Base-by-base conservation (phyloP, 345 rosid genomes). In the Melaleuca quinquenervia region DNA sequence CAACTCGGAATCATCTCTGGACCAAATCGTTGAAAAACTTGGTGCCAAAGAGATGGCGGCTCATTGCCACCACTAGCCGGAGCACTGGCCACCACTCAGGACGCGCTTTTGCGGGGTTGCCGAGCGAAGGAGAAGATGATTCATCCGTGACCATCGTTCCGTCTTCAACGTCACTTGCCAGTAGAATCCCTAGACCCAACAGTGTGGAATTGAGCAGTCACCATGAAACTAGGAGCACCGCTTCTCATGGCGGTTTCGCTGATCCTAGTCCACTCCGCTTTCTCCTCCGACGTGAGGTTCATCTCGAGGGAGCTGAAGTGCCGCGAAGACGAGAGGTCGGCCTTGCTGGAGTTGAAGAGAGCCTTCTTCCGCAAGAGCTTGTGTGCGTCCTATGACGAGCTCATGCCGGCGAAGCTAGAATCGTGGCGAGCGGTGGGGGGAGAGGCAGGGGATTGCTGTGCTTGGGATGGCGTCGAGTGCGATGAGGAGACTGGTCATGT, bases 401-500 rank as follows among this genome's bases (percentile, higher is more conserved):
- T 15, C 22, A 18, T 62, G 75, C 8, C 75, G 11, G 10, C 2
- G 21, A 53, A 53, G 24, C 18, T 24, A 3, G 83, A 75, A 32
- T 78, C 86, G 1, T 85, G 86, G 86, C 44, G 62, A 52, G 56
- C 22, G 26, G 74, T 1, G 2, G 74, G 44, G 55, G 84, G 60
- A 55, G 74, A 55, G 27, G 21, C 13, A 1, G 58, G 58, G 27
- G 74, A 78, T 29, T 85, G 76, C 53, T 75, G 87, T 32, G 49
- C 53, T 53, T 85, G 84, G 87, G 87, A 80, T 48, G 87, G 87
- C 0, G 58, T 86, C 16, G 29, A 86, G 52, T 86, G 86, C 54
- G 88, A 89, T 27, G 49, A 16, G 49, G 26, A 58, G 52, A 85
- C 82, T 1, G 89, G 89, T 50, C 85, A 54, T 84, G 89, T 89